Conservation (phyloP, 768 basidiomycete genomes). For the Boletales sp. region DNA sequence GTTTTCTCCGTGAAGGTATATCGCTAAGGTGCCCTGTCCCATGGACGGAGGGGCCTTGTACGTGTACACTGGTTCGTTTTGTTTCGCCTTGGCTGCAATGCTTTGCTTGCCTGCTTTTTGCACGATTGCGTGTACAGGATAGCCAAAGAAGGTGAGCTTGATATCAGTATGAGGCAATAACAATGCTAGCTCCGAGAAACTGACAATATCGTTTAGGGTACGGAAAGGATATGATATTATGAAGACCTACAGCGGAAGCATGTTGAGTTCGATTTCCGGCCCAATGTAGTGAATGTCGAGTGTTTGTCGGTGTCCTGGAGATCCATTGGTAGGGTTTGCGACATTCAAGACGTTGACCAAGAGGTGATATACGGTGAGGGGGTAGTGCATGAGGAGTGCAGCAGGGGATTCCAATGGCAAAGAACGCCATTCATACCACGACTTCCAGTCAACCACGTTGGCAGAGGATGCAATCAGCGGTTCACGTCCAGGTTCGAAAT, state of each 20-base stretch:
- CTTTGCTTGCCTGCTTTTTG: conserved; percentile 30
- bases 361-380: conserved; percentile 39
- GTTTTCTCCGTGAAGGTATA: conserved; percentile 32
- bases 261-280: conserved; percentile 38
- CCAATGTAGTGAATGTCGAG: conserved; percentile 38
- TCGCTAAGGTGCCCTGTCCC: conserved; percentile 23
- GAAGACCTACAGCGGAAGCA: conserved; percentile 37
- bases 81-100: conserved; percentile 29
- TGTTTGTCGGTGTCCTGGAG: conserved; percentile 20
- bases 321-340: conserved; percentile 21
- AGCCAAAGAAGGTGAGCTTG: conserved; percentile 12
- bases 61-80: conserved; percentile 27
- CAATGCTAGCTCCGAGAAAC: conserved; percentile 46
- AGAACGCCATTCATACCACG: conserved; percentile 45
- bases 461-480: conserved; percentile 21
- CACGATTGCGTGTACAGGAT: conserved; percentile 19
- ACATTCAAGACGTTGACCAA: conserved; percentile 34
- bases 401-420: conserved; percentile 42
- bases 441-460: conserved; percentile 38
- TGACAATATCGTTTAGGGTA: conserved; percentile 10
- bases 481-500: conserved; percentile 27
- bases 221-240: not conserved
- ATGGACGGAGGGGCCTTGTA: conserved; percentile 36
- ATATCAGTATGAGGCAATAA: conserved; percentile 44
- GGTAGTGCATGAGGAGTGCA: conserved; percentile 41